Conservation (phyloP, 495 filamentous ascomycete species). For the Xylaria acuta region DNA sequence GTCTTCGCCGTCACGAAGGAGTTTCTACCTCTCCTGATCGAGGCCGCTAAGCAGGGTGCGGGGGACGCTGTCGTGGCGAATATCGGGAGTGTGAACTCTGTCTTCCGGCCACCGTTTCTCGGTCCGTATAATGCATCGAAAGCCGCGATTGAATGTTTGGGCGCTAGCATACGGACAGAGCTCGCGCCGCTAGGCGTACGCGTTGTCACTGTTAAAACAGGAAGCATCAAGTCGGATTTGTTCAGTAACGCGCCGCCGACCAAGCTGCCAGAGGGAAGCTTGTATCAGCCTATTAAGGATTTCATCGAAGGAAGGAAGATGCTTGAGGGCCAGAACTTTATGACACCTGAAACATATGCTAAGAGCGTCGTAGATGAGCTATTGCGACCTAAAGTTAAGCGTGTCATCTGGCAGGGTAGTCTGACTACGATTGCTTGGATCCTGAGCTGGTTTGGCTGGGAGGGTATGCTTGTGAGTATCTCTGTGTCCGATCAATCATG, state of each 20-base stretch:
- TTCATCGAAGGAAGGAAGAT: constrained; percentile 37
- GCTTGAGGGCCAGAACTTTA: constrained; percentile 20
- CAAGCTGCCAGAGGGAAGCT: constrained; percentile 32
- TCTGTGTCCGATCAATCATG: neutral
- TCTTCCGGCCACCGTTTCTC: constrained; percentile 43
- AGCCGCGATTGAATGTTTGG: constrained; percentile 53
- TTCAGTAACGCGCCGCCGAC: constrained; percentile 32
- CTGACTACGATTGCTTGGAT: constrained; percentile 33
- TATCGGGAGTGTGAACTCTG: constrained; percentile 53
- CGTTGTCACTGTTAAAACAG: constrained; percentile 43
- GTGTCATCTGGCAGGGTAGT: constrained; percentile 33
- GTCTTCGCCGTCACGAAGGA: constrained; percentile 57
- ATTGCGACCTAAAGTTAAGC: constrained; percentile 28
- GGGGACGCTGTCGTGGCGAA: constrained; percentile 47
- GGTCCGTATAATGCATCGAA: constrained; percentile 62
- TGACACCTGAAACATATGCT: constrained; percentile 29
- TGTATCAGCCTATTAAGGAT: constrained; percentile 34
- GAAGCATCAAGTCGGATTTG: constrained; percentile 31
- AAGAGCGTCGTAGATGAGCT: constrained; percentile 30
- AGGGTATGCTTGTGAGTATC: constrained; percentile 36
- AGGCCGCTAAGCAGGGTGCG: constrained; percentile 30
- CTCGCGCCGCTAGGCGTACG: constrained; percentile 58
- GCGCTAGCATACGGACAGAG: constrained; percentile 57
- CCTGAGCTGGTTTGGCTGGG: constrained; percentile 39
- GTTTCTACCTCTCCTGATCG: constrained; percentile 59